Evolutionary conservation across 108 stramenopile genomes (phyloP).

Genomic region (Cylindrotheca closterium): DNA sequence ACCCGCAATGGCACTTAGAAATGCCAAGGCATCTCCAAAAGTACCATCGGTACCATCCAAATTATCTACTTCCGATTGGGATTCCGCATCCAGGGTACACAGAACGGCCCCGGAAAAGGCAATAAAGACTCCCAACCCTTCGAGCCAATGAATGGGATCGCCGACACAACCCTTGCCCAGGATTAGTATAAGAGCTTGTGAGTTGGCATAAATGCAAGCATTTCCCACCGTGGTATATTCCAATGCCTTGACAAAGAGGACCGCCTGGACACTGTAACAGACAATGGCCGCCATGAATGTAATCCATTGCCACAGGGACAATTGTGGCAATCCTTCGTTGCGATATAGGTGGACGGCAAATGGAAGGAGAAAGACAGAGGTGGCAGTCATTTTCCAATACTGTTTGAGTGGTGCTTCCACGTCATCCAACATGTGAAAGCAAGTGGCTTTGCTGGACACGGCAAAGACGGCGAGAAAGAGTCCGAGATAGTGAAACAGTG

Average conservation of each 20-base stretch:
- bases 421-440: constrained; percentile 38
- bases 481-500: constrained; percentile 28
- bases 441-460: constrained; percentile 43
- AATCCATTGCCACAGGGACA: constrained; percentile 38
- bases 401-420: constrained; percentile 51
- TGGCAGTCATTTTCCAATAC: constrained; percentile 53
- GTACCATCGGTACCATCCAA: constrained; percentile 10
- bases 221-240: constrained; percentile 67
- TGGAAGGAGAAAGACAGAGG: constrained; percentile 26
- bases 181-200: constrained; percentile 50
- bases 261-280: constrained; percentile 33
- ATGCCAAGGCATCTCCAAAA: constrained; percentile 58
- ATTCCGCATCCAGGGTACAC: constrained; percentile 42
- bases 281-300: constrained; percentile 43
- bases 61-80: not conserved
- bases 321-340: constrained; percentile 38
- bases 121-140: constrained; percentile 49
- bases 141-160: constrained; percentile 32
- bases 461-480: constrained; percentile 45
- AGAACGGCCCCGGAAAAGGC: constrained; percentile 61
- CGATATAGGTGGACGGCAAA: constrained; percentile 23
- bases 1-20: constrained; percentile 26
- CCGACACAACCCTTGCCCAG: constrained; percentile 49
- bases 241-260: constrained; percentile 46
- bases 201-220: constrained; percentile 48